A percentile compares a stretch with the other conserved stretches of the same genome.
These are phyloP conservation scores for Cladosporium sp. DNA, from an alignment of 2,329 filamentous ascomycete species.

Conservation along the genomic window DNA sequence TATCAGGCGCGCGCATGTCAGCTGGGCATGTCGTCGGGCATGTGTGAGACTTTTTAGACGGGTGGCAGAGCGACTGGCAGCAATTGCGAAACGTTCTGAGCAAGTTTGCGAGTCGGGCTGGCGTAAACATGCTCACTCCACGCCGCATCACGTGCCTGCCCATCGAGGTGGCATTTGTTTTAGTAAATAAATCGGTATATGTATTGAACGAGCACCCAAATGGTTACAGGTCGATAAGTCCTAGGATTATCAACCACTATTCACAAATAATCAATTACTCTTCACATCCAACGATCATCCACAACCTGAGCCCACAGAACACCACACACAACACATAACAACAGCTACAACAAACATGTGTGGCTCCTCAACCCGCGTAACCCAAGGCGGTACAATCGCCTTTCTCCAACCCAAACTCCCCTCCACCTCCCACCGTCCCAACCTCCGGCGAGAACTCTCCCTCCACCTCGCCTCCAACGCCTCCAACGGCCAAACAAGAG, in stretches of 20 bases:
- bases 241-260: neutral
- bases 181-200: neutral
- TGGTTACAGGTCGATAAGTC: no score
- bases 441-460: slow-evolving; percentile 18
- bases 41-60: no score
- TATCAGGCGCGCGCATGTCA: no score
- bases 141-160: no score
- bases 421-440: slow-evolving; percentile 9
- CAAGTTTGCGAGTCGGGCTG: no score
- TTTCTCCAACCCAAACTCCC: slow-evolving; percentile 22
- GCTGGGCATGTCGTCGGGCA: no score
- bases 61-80: no score
- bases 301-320: neutral
- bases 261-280: neutral
- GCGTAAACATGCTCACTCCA: no score
- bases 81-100: no score
- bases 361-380: slow-evolving; percentile 16
- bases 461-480: slow-evolving; percentile 17
- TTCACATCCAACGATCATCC: neutral
- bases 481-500: slow-evolving; percentile 15
- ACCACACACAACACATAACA: neutral
- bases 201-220: neutral
- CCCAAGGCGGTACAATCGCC: slow-evolving; percentile 25
- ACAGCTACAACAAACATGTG: slow-evolving; percentile 18
- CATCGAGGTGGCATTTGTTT: no score